These are phyloP conservation scores for Cytospora chrysosperma DNA, from an alignment of 2,329 filamentous ascomycete species.

Conservation along the genomic window DNA sequence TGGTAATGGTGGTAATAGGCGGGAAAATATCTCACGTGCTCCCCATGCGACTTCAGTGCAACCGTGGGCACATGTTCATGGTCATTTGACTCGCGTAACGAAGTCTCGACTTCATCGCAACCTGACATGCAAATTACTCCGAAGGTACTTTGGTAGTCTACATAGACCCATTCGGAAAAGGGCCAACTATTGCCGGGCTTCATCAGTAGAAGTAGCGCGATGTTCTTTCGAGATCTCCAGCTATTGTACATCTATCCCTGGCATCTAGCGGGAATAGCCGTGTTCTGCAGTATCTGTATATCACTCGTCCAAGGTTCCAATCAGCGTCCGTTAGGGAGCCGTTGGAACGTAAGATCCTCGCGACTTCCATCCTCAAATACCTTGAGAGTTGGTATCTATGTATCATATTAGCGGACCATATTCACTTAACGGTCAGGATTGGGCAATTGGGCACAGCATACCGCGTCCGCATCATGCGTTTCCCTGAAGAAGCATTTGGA, in stretches of 20 bases:
- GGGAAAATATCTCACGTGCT: too few relatives aligned
- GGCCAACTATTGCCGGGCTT: too few relatives aligned
- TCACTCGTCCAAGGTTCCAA: too few relatives aligned
- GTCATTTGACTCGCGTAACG: too few relatives aligned
- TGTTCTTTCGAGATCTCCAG: background rate
- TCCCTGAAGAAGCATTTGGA: constrained; percentile 22
- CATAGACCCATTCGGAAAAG: too few relatives aligned
- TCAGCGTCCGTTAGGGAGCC: background rate
- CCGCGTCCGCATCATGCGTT: constrained; percentile 13
- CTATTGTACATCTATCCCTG: background rate
- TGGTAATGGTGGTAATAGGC: background rate
- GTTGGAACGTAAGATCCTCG: constrained; percentile 3
- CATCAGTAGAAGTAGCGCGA: background rate
- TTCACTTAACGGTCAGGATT: background rate
- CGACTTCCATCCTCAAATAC: constrained; percentile 12
- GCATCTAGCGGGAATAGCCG: background rate
- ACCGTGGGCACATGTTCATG: too few relatives aligned
- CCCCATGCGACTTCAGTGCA: too few relatives aligned
- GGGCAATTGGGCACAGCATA: background rate
- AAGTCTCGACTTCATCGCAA: too few relatives aligned
- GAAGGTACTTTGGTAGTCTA: background rate
- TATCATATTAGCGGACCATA: background rate
- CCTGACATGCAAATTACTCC: too few relatives aligned
- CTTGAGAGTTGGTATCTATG: constrained; percentile 5
- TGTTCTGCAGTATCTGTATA: background rate